phyloP scores from a whole-genome alignment of 2,329 filamentous ascomycete genomes.

The Ceratocystis ficicola region DNA sequence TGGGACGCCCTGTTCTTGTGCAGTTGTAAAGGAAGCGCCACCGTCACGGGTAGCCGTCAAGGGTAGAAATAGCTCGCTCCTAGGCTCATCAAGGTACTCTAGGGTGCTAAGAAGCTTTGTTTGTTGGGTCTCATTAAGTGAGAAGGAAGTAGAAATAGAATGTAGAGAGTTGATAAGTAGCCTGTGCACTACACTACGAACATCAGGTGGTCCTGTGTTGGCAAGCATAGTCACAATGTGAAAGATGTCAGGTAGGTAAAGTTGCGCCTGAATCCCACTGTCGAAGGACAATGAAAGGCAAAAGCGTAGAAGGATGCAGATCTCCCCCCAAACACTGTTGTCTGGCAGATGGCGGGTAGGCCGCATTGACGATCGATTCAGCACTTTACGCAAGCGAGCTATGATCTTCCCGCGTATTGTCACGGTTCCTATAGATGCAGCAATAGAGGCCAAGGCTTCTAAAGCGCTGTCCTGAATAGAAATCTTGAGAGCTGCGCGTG shows the following conservation, averaged over 20 bases:
- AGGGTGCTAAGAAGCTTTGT: slow-evolving; percentile 45
- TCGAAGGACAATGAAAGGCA: slow-evolving; percentile 56
- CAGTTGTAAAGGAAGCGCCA: slow-evolving; percentile 43
- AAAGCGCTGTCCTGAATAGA: slow-evolving; percentile 42
- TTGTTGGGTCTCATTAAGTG: slow-evolving; percentile 46
- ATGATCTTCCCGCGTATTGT: slow-evolving; percentile 54
- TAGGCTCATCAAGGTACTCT: slow-evolving; percentile 47
- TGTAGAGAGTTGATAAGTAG: slow-evolving; percentile 56
- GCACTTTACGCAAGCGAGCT: slow-evolving; percentile 51
- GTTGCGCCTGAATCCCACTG: slow-evolving; percentile 52
- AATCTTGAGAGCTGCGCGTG: slow-evolving; percentile 49
- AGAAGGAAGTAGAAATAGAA: slow-evolving; percentile 54
- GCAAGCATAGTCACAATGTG: slow-evolving; percentile 60
- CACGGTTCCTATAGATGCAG: slow-evolving; percentile 51
- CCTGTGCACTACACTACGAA: slow-evolving; percentile 48
- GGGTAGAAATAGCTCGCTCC: slow-evolving; percentile 43
- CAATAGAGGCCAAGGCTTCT: slow-evolving; percentile 49
- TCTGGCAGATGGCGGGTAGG: slow-evolving; percentile 55
- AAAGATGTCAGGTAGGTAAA: slow-evolving; percentile 57
- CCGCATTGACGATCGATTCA: slow-evolving; percentile 54
- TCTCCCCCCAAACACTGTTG: slow-evolving; percentile 57
- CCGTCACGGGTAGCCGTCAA: slow-evolving; percentile 35
- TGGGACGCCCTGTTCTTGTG: slow-evolving; percentile 25
- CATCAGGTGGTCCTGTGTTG: slow-evolving; percentile 48
- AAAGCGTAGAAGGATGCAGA: slow-evolving; percentile 54